These are phyloP conservation scores for Triticum turgidum DNA, from an alignment of 176 grass and related monocot species.

Conservation along the genomic window DNA sequence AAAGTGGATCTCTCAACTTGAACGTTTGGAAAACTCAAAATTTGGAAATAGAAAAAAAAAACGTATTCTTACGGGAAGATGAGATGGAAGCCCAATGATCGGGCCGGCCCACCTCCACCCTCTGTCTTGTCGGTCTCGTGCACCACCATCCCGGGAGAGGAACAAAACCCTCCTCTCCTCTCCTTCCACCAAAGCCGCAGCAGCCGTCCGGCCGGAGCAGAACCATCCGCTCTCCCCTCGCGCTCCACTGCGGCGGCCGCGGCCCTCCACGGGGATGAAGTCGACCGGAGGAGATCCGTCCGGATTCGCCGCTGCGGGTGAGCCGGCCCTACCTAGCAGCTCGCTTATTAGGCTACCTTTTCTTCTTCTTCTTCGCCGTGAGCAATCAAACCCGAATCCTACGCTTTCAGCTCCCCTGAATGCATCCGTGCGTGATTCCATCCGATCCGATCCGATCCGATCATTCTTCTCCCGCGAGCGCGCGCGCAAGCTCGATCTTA, in stretches of 20 bases:
- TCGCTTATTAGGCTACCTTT: not conserved
- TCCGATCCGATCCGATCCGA: not conserved
- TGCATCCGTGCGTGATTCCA: not conserved
- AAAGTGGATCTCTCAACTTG: too few species aligned
- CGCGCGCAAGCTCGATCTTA: not conserved
- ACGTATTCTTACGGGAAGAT: not conserved
- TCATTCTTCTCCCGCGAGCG: not conserved
- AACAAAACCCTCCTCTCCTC: conserved; percentile 2
- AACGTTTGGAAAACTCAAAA: too few species aligned
- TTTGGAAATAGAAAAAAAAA: too few species aligned
- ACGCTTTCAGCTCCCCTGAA: not conserved
- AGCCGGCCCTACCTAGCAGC: not conserved
- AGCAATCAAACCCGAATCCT: conserved; percentile 3
- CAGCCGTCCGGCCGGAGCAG: not conserved
- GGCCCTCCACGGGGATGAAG: not conserved
- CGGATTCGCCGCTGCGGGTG: conserved; percentile 5
- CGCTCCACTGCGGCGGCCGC: not conserved
- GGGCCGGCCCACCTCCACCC: not conserved
- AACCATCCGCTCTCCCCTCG: not conserved
- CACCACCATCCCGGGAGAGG: not conserved
- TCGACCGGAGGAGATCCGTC: conserved; percentile 15
- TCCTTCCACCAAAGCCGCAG: not conserved
- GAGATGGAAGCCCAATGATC: not conserved
- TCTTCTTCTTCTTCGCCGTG: not conserved
- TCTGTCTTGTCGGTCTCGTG: conserved; percentile 13